These are phyloP conservation scores for Endocarpon pusillum DNA, from an alignment of 495 filamentous ascomycete genomes.

Conservation along the genomic window DNA sequence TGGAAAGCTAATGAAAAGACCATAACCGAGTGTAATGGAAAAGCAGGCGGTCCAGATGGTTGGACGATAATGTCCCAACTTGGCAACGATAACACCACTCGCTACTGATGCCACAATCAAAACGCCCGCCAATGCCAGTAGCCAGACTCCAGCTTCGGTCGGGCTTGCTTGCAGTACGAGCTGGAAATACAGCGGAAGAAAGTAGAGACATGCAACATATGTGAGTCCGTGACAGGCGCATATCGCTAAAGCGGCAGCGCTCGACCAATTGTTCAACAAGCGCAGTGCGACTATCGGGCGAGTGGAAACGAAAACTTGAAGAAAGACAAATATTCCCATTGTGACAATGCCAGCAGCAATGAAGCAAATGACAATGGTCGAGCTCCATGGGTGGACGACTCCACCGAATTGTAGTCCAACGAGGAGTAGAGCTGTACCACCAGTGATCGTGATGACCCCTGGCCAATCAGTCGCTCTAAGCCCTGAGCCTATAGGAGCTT, in stretches of 20 bases:
- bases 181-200: constrained; percentile 65
- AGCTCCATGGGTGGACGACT: constrained; percentile 53
- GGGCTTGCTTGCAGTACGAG: constrained; percentile 55
- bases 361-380: constrained; percentile 57
- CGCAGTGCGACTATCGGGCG: constrained; percentile 61
- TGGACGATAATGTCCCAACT: constrained; percentile 39
- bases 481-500: constrained; percentile 40
- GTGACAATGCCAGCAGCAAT: constrained; percentile 54
- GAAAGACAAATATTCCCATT: constrained; percentile 41
- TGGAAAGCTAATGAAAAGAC: constrained; percentile 33
- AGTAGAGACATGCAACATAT: constrained; percentile 60
- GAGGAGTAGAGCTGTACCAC: constrained; percentile 66
- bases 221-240: constrained; percentile 51
- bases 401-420: constrained; percentile 69
- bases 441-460: constrained; percentile 50
- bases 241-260: constrained; percentile 37
- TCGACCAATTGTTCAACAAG: constrained; percentile 43
- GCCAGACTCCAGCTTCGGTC: constrained; percentile 61
- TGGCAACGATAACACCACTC: constrained; percentile 56
- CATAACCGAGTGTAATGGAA: constrained; percentile 37
- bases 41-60: constrained; percentile 32
- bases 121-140: constrained; percentile 56
- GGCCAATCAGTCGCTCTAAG: constrained; percentile 65
- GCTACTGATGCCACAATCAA: constrained; percentile 47
- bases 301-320: constrained; percentile 54